phyloP scores from a whole-genome alignment of 2,329 filamentous ascomycete genomes.

The Monosporascus ibericus region DNA sequence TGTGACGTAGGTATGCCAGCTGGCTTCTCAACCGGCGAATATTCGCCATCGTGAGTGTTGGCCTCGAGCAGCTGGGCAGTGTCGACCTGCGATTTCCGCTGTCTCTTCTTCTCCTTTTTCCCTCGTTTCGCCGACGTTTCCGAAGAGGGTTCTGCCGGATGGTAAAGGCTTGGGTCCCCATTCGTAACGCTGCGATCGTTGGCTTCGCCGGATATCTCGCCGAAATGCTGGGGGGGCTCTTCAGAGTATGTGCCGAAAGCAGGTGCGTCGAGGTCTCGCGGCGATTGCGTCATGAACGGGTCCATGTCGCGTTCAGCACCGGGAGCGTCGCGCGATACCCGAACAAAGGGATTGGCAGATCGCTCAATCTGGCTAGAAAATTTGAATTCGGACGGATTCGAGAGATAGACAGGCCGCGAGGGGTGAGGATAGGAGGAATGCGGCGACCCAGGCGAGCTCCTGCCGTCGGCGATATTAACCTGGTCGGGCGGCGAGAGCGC shows the following conservation, averaged over 20 bases:
- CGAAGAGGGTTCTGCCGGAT: background rate
- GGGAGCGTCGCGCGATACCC: background rate
- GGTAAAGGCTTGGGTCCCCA: background rate
- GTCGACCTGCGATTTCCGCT: constrained; percentile 8
- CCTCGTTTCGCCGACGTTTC: background rate
- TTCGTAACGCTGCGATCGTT: too few species aligned
- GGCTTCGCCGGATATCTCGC: too few species aligned
- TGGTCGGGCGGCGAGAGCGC: background rate
- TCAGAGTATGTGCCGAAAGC: background rate
- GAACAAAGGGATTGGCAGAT: background rate
- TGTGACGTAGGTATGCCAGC: background rate
- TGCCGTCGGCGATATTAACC: background rate
- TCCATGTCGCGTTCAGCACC: constrained; percentile 1
- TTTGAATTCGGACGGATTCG: background rate
- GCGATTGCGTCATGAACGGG: background rate
- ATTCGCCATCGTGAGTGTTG: background rate
- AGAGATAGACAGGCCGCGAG: background rate
- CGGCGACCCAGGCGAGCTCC: too few species aligned
- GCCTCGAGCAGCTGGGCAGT: constrained; percentile 4
- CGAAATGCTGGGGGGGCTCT: too few species aligned
- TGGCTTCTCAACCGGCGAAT: constrained; percentile 1
- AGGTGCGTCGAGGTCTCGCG: constrained; percentile 1
- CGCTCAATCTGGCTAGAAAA: background rate
- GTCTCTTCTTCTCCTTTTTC: constrained; percentile 2
- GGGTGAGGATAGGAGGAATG: too few species aligned